These are phyloP conservation scores for Fragaria vesca DNA, from an alignment of 306 rosid species.

Conservation along the genomic window DNA sequence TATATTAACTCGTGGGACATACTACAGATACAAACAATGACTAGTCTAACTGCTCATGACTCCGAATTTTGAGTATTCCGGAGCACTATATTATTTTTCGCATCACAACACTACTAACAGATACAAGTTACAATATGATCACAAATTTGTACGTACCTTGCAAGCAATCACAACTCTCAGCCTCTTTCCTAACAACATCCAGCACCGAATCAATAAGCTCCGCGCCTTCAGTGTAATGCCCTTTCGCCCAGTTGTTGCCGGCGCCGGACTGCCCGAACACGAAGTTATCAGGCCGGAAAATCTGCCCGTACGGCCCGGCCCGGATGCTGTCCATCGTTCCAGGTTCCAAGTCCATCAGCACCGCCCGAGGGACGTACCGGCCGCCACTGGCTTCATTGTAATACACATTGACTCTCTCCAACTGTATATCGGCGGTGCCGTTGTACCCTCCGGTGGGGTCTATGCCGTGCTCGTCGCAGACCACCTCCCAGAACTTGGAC, in stretches of 20 bases:
- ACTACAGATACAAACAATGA: not conserved
- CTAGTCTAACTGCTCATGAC: not conserved
- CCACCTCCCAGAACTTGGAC: conserved; percentile 65
- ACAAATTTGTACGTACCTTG: conserved; percentile 30
- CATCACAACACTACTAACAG: not conserved
- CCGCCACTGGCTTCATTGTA: conserved; percentile 58
- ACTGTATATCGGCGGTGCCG: conserved; percentile 48
- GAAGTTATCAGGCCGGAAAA: conserved; percentile 69
- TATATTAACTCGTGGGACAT: not conserved
- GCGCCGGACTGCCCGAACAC: conserved; percentile 72
- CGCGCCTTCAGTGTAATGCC: conserved; percentile 52
- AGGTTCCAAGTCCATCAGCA: conserved; percentile 79
- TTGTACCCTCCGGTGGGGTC: conserved; percentile 47
- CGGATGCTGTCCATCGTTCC: conserved; percentile 74
- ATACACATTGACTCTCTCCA: conserved; percentile 57
- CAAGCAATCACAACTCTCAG: conserved; percentile 42
- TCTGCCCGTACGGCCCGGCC: conserved; percentile 61
- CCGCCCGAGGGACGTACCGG: conserved; percentile 73
- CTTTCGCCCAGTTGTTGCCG: conserved; percentile 67
- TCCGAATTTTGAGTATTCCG: not conserved
- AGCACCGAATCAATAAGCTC: conserved; percentile 39
- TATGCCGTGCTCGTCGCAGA: conserved; percentile 65
- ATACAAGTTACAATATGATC: not conserved
- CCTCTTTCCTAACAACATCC: conserved; percentile 43
- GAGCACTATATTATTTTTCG: not conserved